These are phyloP conservation scores for Boletellus dicymbophilus DNA, from an alignment of 1,284 basidiomycete genomes.

Conservation along the genomic window DNA sequence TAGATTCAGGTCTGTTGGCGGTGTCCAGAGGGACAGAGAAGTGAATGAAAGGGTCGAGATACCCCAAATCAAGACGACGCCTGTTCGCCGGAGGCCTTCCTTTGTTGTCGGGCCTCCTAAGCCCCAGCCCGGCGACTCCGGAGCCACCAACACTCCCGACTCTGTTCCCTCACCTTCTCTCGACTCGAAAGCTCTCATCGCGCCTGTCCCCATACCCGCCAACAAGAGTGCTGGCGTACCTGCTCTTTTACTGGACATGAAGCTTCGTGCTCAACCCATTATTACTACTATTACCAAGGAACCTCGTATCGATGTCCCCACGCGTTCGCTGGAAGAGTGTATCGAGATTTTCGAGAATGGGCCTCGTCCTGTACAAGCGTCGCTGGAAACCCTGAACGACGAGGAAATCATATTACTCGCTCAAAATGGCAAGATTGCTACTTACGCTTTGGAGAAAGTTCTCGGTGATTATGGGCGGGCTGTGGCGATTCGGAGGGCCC, in stretches of 20 bases:
- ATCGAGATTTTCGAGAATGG: conserved; percentile 87
- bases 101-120: conserved; percentile 28
- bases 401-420: conserved; percentile 92
- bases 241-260: conserved; percentile 51
- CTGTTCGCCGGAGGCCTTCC: conserved; percentile 22
- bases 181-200: conserved; percentile 22
- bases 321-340: conserved; percentile 77
- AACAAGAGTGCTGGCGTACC: conserved; percentile 25
- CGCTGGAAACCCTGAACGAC: conserved; percentile 74
- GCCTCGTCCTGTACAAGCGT: conserved; percentile 61
- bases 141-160: conserved; percentile 19
- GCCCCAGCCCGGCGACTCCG: conserved; percentile 11
- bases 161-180: conserved; percentile 11
- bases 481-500: conserved; percentile 83
- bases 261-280: conserved; percentile 40
- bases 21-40: conserved; percentile 29
- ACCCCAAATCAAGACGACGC: conserved; percentile 12
- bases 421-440: conserved; percentile 91
- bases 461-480: conserved; percentile 87
- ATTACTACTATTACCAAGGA: conserved; percentile 18
- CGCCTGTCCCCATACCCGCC: conserved; percentile 27
- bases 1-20: conserved; percentile 45
- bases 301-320: conserved; percentile 23
- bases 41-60: conserved; percentile 23
- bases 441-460: conserved; percentile 94